Evolutionary conservation across 2,329 filamentous ascomycete species (phyloP), one percentile per base, ranked within the genome.

Genomic region (Pleurostoma richardsiae): DNA sequence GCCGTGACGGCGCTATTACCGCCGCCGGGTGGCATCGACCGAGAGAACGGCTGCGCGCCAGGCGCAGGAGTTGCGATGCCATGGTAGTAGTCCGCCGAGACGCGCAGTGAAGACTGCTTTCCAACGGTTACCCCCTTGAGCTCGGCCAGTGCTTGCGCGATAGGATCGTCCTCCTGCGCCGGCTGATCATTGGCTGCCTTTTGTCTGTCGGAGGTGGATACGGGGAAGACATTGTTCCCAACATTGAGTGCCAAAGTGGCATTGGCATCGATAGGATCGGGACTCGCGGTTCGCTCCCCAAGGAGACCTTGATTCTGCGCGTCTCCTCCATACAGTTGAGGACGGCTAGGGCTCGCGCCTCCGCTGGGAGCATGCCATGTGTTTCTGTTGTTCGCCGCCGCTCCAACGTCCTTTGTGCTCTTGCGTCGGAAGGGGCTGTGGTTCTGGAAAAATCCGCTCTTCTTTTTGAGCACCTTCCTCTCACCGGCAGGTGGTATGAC

Each of bases 11-110:
- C 64, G 38, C 64, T 66, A 54, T 64, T 71, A 30, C 58, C 60
- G 46, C 63, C 65, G 2, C 68, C 59, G 10, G 61, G 47, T 26
- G 67, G 66, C 3, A 70, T 68, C 3, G 73, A 67, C 42, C 74
- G 69, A 29, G 72, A 67, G 46, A 67, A 63, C 5, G 66, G 61
- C 41, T 70, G 71, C 41, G 63, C 60, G 6, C 73, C 74, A 1
- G 80, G 86, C 5, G 78, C 83, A 4, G 94, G 92, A 2, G 92
- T 96, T 10, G 88, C 74, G 52, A 99, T 85, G n/a, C 94, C 92
- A 60, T 95, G 89, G 66, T 96, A 96, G 50, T 88, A 84, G 64
- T 99, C 95, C 19, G 91, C 94, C n/a, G 94, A 95, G 50, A 96
- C 82, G n/a, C 95, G 83, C 42, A 80, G 76, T 4, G 84, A 85